phyloP scores from a whole-genome alignment of 257 asterid genomes.

The Echium plantagineum region DNA sequence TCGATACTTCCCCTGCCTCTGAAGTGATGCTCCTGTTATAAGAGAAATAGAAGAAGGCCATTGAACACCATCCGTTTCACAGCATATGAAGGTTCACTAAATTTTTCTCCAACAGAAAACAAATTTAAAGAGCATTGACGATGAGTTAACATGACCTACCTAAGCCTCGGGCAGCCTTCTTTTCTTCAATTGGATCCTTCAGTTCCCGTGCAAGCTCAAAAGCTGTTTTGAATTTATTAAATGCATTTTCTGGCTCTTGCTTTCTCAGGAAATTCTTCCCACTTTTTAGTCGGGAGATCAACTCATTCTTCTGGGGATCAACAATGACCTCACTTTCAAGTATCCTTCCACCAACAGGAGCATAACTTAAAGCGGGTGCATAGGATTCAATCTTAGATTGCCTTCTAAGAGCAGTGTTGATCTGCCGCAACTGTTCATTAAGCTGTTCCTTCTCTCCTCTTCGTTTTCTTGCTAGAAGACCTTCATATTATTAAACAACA shows the following conservation, averaged over 20 bases:
- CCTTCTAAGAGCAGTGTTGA: slow-evolving; percentile 81
- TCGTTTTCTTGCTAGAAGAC: slow-evolving; percentile 91
- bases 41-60: background rate
- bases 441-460: slow-evolving; percentile 70
- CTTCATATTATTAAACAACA: slow-evolving; percentile 18
- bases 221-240: slow-evolving; percentile 67
- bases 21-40: slow-evolving; percentile 73
- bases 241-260: slow-evolving; percentile 77
- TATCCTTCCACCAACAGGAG: slow-evolving; percentile 69
- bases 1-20: slow-evolving; percentile 78
- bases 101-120: background rate
- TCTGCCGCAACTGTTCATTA: slow-evolving; percentile 93
- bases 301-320: slow-evolving; percentile 71
- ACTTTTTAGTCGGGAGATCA: slow-evolving; percentile 58
- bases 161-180: slow-evolving; percentile 97
- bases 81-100: background rate
- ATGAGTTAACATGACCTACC: slow-evolving; percentile 34
- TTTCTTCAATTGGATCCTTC: slow-evolving; percentile 74
- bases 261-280: slow-evolving; percentile 79
- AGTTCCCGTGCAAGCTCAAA: slow-evolving; percentile 76
- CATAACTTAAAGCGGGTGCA: slow-evolving; percentile 90
- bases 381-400: slow-evolving; percentile 97
- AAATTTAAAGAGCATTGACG: background rate
- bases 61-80: background rate
- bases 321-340: slow-evolving; percentile 76